Evolutionary conservation across 2,329 filamentous ascomycete genomes (phyloP), one percentile per base, ranked within the genome.

Genomic region (Neophaeococcomyces aloes): DNA sequence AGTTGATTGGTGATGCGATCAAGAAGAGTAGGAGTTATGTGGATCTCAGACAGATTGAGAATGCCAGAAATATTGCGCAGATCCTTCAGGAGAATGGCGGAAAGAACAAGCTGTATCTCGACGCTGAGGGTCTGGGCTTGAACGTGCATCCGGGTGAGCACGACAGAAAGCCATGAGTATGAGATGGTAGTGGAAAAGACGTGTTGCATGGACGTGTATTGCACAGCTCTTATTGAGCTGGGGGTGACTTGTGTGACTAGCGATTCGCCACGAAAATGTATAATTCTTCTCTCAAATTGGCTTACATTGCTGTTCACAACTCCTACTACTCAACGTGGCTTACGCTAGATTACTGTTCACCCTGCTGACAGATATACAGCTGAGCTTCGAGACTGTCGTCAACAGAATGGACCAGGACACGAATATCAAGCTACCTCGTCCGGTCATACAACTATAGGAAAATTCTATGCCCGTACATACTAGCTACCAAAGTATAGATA

Each of bases 1-100:
- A 98, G 70, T 81, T 98, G 52, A 95, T 98, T 59, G 91, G 91
- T 67, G 91, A 98, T 42, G 91, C 91, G 49, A 94, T 98, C 79
- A 98, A 96, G 85, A 98, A 96, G 83, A 93, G 77, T 72, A 83
- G 88, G 70, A 83, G 86, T 53, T 98, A 98, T 65, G 79, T 98
- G 52, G 91, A 96, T 68, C 77, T 98, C 61, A 86, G 93, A 70
- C 91, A 94, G 75, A 94, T 98, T 58, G 91, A 98, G 72, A 98
- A 95, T 59, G 91, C 91, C 5, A 77, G 86, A 54, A 75, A 78
- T 45, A 94, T 98, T 65, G 91, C 91, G n/a, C 66, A 74, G 56
- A 81, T 94, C 56, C 65, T 98, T 57, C 86, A 95, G 66, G 86
- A 93, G 65, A 75, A 75, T 46, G 84, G 85, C 48, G 81, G 85